Conservation (phyloP, 1,139 yeast genomes). For the Lodderomyces pseudojiufengensis region DNA sequence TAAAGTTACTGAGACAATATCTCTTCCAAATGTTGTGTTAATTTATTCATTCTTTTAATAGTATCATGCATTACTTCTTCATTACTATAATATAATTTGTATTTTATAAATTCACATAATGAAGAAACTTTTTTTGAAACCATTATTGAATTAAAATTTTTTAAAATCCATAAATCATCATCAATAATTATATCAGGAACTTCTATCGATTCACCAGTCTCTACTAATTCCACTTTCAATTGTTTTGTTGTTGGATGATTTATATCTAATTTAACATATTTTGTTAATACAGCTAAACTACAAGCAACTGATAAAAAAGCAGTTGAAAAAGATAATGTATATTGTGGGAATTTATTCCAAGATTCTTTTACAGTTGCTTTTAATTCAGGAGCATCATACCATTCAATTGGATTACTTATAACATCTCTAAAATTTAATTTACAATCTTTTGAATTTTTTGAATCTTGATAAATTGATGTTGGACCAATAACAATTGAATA, state of each 20-base stretch:
- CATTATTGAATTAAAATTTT: conserved; percentile 13
- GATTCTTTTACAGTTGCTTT: conserved; percentile 24
- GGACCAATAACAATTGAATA: conserved; percentile 13
- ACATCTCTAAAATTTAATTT: conserved; percentile 4
- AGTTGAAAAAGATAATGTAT: conserved; percentile 24
- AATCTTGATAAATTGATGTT: conserved; percentile 4
- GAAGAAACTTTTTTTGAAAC: conserved; percentile 16
- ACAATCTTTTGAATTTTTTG: conserved; percentile 1
- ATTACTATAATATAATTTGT: conserved; percentile 16
- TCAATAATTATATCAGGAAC: conserved; percentile 8
- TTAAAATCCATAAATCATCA: conserved; percentile 7
- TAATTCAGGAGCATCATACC: conserved; percentile 26
- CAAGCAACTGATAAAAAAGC: conserved; percentile 24
- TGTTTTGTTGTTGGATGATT: conserved; percentile 4
- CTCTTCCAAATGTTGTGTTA: conserved; percentile 20
- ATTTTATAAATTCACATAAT: conserved; percentile 19
- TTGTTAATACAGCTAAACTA: conserved; percentile 26
- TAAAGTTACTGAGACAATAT: conserved; percentile 13
- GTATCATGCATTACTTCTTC: conserved; percentile 16
- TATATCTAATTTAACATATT: conserved; percentile 17
- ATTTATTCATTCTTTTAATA: conserved; percentile 17
- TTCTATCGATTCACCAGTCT: conserved; percentile 7
- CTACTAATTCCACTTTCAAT: conserved; percentile 10
- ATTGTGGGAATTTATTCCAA: conserved; percentile 41
- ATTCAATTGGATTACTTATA: conserved; percentile 10